Evolutionary conservation across 345 rosid genomes (phyloP), one percentile per base, ranked within the genome.

Genomic region (Salix purpurea): DNA sequence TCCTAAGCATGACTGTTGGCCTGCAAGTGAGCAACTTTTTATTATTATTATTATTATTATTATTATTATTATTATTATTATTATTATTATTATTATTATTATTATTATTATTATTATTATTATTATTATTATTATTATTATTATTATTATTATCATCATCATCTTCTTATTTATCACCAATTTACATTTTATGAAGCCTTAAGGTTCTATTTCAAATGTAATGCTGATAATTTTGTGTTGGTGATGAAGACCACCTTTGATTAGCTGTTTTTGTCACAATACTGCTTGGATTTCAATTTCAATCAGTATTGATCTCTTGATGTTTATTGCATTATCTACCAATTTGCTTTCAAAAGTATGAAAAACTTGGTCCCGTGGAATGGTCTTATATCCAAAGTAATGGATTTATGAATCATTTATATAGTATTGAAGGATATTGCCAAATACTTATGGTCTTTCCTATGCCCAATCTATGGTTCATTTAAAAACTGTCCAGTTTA

Each of bases 1-100:
- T 96, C 44, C 83, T 96, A 67, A 91, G 97, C 85, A 87, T 93
- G 94, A 89, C 94, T 8, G 97, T 96, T 73, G 99, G 99, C 80
- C 82, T 91, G 69, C 89, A 83, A 83, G 99, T 96, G 81, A 87
- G 90, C 67, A 70, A 34, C 72, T 61, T 75, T 54, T 74, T 74
- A 46, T 34, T 4, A 5, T 39, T 52, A 3, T 13, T 74, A 75
- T 54, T 34, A 34, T 34, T 39, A 7, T 39, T 37, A 3, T 39
- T 52, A 3, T 13, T 74, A 75, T 54, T 34, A 34, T 34, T 39
- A 7, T 39, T 37, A 3, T 74, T 74, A 46, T 34, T 4, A 5
- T 39, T 52, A 3, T 13, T 74, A 75, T 54, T 34, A 34, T 34
- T 39, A 7, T 39, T 37, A 3, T 74, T 74, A 46, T 34, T 4